Base-by-base conservation (phyloP, 2,329 filamentous ascomycete genomes). In the Monosporascus ibericus region DNA sequence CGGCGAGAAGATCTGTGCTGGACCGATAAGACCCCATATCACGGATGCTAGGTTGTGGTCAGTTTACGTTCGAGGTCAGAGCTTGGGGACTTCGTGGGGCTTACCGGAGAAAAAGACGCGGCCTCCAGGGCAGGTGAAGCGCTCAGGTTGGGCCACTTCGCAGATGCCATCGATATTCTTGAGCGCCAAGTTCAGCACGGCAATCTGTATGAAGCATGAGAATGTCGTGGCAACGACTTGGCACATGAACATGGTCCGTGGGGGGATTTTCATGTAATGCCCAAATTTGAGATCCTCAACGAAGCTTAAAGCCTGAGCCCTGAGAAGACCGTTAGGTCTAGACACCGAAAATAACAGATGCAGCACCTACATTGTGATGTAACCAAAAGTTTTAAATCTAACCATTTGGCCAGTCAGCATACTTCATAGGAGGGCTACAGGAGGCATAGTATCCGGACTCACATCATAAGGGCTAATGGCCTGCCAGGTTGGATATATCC, bases 401-500 rank as follows among this genome's bases (percentile, higher is more conserved):
- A 1, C 30, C 24, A 46, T 22, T 24, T n/a, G 15, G 17, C 3
- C 1, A 4, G 50, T 68, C 48, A 68, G 62, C 14, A 44, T 22
- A 8, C n/a, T 3, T 25, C 15, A n/a, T 30, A 50, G 18, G n/a
- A 46, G 5, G 14, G 7, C 24, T 46, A 4, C 22, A 27, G 15
- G 3, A 15, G 17, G 24, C 15, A 38, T 8, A 6, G 40, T 20
- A 25, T 5, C 9, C 7, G 6, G 22, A 62, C 73, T 58, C 64
- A 87, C 72, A 90, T 76, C 86, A 91, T 90, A 55, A 90, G 79
- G 0, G 84, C 87, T 51, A 90, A 71, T 0, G 87, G 87, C 6
- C 80, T 73, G 2, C 87, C 87, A 0, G 86, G 86, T 56, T 88
- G 85, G 61, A 90, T 87, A 62, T 90, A 90, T 1, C 87, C 87